phyloP scores from a whole-genome alignment of 2,329 filamentous ascomycete species.

The Zalaria obscura region DNA sequence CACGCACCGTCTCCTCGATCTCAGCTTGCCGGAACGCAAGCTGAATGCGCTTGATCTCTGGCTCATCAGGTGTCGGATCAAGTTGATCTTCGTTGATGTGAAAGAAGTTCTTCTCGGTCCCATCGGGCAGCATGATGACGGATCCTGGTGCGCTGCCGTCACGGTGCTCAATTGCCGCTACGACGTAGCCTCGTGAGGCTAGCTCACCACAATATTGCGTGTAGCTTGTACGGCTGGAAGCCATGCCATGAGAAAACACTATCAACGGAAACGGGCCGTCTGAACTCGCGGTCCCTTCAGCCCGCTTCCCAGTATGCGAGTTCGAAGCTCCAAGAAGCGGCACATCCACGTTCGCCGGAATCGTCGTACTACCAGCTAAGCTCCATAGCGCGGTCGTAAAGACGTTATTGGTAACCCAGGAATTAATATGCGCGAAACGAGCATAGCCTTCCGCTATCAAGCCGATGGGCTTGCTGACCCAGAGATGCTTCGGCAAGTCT shows the following conservation, averaged over 20 bases:
- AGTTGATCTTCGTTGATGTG: constrained; percentile 23
- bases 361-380: constrained; percentile 25
- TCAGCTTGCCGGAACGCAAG: constrained; percentile 31
- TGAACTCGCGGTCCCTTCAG: constrained; percentile 10
- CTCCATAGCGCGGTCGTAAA: constrained; percentile 28
- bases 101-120: constrained; percentile 19
- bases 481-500: constrained; percentile 20
- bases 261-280: constrained; percentile 23
- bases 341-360: constrained; percentile 29
- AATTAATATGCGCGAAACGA: constrained; percentile 23
- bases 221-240: constrained; percentile 29
- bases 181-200: constrained; percentile 29
- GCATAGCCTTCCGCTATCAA: constrained; percentile 30
- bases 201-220: constrained; percentile 31
- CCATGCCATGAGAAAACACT: constrained; percentile 34
- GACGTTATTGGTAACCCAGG: constrained; percentile 19
- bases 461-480: constrained; percentile 29
- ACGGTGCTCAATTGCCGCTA: constrained; percentile 32
- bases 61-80: constrained; percentile 6
- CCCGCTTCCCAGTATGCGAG: constrained; percentile 8
- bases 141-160: constrained; percentile 32
- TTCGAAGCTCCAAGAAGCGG: constrained; percentile 14
- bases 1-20: constrained; percentile 28
- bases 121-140: constrained; percentile 22
- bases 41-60: constrained; percentile 26